phyloP scores from a whole-genome alignment of 208 protist genomes.

The Leptomonas seymouri region DNA sequence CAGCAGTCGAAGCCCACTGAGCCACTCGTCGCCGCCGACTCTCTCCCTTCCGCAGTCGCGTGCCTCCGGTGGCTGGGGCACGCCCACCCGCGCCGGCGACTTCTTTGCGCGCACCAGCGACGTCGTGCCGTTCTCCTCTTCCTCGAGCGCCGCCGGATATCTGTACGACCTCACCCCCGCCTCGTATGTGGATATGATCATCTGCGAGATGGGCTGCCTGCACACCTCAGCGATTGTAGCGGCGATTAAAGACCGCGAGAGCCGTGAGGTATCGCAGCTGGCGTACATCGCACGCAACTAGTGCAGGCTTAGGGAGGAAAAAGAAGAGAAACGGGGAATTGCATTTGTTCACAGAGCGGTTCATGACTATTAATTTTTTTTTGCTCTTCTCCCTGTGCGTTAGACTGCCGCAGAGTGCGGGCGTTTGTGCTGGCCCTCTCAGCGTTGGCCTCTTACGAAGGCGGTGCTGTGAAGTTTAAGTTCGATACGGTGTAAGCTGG shows the following conservation, averaged over 20 bases:
- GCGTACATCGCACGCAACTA: conserved; percentile 30
- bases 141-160: conserved; percentile 56
- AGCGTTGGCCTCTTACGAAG: no score
- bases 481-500: no score
- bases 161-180: conserved; percentile 85
- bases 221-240: conserved; percentile 80
- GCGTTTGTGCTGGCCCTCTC: no score
- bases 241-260: conserved; percentile 69
- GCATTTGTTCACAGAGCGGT: neutral
- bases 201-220: conserved; percentile 86
- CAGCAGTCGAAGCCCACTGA: conserved; percentile 28
- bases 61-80: conserved; percentile 21
- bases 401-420: no score
- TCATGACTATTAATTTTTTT: no score
- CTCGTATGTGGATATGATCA: conserved; percentile 81
- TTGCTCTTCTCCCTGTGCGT: no score
- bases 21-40: conserved; percentile 21
- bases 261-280: conserved; percentile 40
- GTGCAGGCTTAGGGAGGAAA: neutral
- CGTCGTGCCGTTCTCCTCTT: conserved; percentile 26
- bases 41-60: conserved; percentile 30
- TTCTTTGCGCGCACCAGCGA: conserved; percentile 11
- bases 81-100: conserved; percentile 18
- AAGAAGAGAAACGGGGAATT: neutral
- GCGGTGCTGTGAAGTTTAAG: no score